phyloP scores from a whole-genome alignment of 2,329 filamentous ascomycete species.

The Colletotrichum tropicicola region DNA sequence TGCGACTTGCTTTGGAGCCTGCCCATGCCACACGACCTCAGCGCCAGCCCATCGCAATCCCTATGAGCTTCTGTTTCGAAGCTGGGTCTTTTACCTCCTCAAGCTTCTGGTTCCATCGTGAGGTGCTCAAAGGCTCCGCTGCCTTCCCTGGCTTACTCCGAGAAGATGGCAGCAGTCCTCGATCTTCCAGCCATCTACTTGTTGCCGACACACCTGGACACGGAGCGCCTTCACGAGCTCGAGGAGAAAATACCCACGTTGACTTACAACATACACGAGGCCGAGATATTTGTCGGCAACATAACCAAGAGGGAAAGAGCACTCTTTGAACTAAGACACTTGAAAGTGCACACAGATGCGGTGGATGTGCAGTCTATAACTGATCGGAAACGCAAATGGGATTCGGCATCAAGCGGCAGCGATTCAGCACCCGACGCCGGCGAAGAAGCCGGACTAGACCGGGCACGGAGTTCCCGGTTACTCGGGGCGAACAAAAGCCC shows the following conservation, averaged over 20 bases:
- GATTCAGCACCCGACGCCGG: constrained; percentile 33
- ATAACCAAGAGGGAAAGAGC: constrained; percentile 76
- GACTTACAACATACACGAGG: constrained; percentile 77
- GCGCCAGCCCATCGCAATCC: too few relatives aligned
- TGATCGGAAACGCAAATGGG: background rate
- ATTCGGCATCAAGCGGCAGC: constrained; percentile 32
- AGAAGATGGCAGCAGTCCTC: constrained; percentile 32
- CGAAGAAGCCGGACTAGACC: background rate
- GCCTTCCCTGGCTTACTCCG: background rate
- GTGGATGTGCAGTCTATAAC: constrained; percentile 32
- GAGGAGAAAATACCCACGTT: constrained; percentile 72
- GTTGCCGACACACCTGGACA: constrained; percentile 73
- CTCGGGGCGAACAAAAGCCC: too few relatives aligned
- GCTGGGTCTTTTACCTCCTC: too few relatives aligned
- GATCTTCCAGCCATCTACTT: constrained; percentile 75
- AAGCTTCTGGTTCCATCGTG: too few relatives aligned
- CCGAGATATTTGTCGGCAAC: constrained; percentile 78
- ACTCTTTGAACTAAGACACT: constrained; percentile 77
- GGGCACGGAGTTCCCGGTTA: background rate
- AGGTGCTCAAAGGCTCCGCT: background rate
- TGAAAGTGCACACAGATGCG: constrained; percentile 68
- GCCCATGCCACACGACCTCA: too few relatives aligned
- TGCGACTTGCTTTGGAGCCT: too few relatives aligned
- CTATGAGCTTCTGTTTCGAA: too few relatives aligned
- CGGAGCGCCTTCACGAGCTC: constrained; percentile 69